Evolutionary conservation across 2,329 filamentous ascomycete genomes (phyloP).

Genomic region (Dactylellina haptotyla): DNA sequence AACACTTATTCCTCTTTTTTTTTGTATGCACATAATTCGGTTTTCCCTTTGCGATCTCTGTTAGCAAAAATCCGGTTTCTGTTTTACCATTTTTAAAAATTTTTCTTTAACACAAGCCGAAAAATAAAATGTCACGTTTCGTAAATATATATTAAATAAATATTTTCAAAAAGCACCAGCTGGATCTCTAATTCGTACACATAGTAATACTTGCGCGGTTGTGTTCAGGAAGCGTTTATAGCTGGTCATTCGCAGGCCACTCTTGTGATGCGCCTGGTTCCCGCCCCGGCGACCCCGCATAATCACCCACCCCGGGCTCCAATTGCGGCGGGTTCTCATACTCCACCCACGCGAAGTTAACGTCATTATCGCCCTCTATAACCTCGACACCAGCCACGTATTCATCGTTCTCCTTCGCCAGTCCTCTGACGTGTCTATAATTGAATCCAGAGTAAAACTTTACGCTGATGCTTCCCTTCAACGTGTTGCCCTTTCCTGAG

Average conservation of each 20-base stretch:
- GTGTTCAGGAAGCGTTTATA: no score
- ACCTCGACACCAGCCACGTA: background rate
- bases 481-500: background rate
- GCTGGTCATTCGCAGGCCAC: no score
- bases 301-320: no score
- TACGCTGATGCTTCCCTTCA: conserved; percentile 10
- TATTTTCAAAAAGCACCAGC: background rate
- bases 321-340: background rate
- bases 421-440: conserved; percentile 1
- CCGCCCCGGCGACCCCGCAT: no score
- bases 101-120: conserved; percentile 15
- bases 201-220: no score
- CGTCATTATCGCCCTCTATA: background rate
- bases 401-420: conserved; percentile 13
- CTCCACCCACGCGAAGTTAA: background rate
- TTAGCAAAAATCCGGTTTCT: background rate
- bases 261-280: no score
- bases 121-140: conserved; percentile 38
- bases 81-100: conserved; percentile 6
- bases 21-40: conserved; percentile 3
- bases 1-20: conserved; percentile 26
- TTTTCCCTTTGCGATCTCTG: background rate
- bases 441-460: background rate
- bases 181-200: no score
- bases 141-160: no score